phyloP scores from a whole-genome alignment of 1,284 basidiomycete genomes.

The Fomitiporia mediterranea region DNA sequence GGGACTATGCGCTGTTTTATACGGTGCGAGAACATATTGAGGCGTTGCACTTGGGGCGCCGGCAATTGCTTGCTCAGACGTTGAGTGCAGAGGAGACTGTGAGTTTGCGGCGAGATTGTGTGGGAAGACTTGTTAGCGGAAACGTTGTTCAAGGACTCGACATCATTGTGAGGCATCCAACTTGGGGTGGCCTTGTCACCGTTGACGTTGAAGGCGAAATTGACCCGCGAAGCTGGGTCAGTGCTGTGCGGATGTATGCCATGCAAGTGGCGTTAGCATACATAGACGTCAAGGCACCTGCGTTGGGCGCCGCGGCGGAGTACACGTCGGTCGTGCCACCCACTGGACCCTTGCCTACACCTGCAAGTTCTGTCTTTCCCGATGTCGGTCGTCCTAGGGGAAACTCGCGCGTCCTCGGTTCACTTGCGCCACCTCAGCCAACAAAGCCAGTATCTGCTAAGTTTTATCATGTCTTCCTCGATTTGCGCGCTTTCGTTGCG shows the following conservation, averaged over 20 bases:
- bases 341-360: slow-evolving; percentile 46
- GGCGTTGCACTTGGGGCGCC: slow-evolving; percentile 81
- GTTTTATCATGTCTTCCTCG: slow-evolving; percentile 87
- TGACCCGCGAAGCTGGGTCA: slow-evolving; percentile 75
- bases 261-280: slow-evolving; percentile 84
- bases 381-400: slow-evolving; percentile 45
- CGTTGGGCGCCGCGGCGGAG: slow-evolving; percentile 19
- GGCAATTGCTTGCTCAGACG: slow-evolving; percentile 87
- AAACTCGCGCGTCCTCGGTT: slow-evolving; percentile 46
- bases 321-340: slow-evolving; percentile 16
- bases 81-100: slow-evolving; percentile 85
- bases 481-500: slow-evolving; percentile 88
- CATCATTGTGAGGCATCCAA: slow-evolving; percentile 92
- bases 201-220: slow-evolving; percentile 79
- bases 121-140: slow-evolving; percentile 81
- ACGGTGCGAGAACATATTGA: slow-evolving; percentile 88
- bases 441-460: slow-evolving; percentile 49
- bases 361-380: slow-evolving; percentile 63
- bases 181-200: slow-evolving; percentile 82
- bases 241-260: slow-evolving; percentile 83
- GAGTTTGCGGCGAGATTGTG: slow-evolving; percentile 81
- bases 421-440: slow-evolving; percentile 34
- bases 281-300: slow-evolving; percentile 38
- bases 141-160: slow-evolving; percentile 92
- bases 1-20: slow-evolving; percentile 89